Base-by-base conservation (phyloP, 108 stramenopile genomes). In the Mediolabrus comicus region DNA sequence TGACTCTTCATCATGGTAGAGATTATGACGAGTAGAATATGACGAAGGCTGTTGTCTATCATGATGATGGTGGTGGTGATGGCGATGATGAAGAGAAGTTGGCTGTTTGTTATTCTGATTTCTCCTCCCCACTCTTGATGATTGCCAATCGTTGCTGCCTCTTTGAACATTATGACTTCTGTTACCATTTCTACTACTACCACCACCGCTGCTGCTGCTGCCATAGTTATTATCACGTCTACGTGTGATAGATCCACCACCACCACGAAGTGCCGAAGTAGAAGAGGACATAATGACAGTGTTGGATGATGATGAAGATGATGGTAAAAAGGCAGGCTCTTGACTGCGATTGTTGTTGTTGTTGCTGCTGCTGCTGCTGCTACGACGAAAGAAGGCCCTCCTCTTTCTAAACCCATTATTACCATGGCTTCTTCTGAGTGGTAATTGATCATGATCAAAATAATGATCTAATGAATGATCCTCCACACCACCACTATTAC, bases 391-490 rank as follows among this genome's bases (percentile, higher is more conserved):
- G 19, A 43, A 43, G 16, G 41, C 16, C 17, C 41, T 43, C 41
- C 6, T 17, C 17, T 17, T 43, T 0, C n/a, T 17, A 17, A 6
- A 4, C 0, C 2, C 41, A 16, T 4, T 4, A 41, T 4, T 16
- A 41, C 43, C 43, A 5, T 6, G 4, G 43, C 22, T 2, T 22
- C 7, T 56, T n/a, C n/a, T n/a, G n/a, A n/a, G n/a, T n/a, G 39
- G 17, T 22, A n/a, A 28, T 32, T 0, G 54, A 32, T 55, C 54
- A 32, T 55, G 54, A 14, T 55, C 54, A n/a, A 55, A 55, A 32
- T 55, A 55, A 32, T 55, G 54, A 32, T 55, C 54, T 22, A 55
- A 16, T 6, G 54, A 55, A 32, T 55, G 54, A 32, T 55, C 55
- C 51, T n/a, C 13, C n/a, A 3, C 0, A 31, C 27, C 26, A 2